Base-by-base conservation (phyloP, 106 monocot genomes). In the Acorus gramineus region DNA sequence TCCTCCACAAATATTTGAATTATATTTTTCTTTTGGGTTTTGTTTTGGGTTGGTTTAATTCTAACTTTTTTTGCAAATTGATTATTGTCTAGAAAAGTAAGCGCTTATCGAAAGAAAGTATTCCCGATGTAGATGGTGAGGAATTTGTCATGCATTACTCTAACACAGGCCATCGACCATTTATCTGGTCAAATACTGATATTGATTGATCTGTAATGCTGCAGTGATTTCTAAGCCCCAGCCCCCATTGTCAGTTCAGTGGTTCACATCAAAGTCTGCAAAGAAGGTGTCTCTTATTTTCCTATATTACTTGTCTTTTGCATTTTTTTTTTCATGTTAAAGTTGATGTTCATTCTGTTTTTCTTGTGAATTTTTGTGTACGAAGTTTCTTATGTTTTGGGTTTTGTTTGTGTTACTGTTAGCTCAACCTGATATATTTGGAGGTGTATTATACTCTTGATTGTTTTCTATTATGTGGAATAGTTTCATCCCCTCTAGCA, bases 251-350 rank as follows among this genome's bases (percentile, higher is more conserved):
- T 59, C 86, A 44, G 72, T 61, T 66, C 79, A 60, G 49, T 90
- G 89, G 86, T 95, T 95, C 65, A 75, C 53, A 62, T 71, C 79
- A 56, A 95, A 86, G 78, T 82, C 89, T 54, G 11, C 76, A 69
- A 95, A 90, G 60, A 95, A 90, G 94, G 94, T 89, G 69, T 7
- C 9, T 50, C n/a, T 12, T 50, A 47, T 60, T 28, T 11, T 51
- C n/a, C 6, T 13, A 6, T 48, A 14, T 14, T 61, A 62, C 12
- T 7, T 4, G 53, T 14, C 3, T 48, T 10, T 42, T 47, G 46
- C 4, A 47, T 48, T 13, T 47, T 62, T 56, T 58, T 14, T 60
- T 42, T 43, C 60, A 60, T 60, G 60, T 1, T 8, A 60, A 7
- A 28, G 28, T 28, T 28, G 0, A 28, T 28, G 28, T 28, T 28